A percentile compares a stretch with the other conserved stretches of the same genome.
Evolutionary conservation across 345 rosid species (phyloP).

Genomic region (Ceriops zippeliana): DNA sequence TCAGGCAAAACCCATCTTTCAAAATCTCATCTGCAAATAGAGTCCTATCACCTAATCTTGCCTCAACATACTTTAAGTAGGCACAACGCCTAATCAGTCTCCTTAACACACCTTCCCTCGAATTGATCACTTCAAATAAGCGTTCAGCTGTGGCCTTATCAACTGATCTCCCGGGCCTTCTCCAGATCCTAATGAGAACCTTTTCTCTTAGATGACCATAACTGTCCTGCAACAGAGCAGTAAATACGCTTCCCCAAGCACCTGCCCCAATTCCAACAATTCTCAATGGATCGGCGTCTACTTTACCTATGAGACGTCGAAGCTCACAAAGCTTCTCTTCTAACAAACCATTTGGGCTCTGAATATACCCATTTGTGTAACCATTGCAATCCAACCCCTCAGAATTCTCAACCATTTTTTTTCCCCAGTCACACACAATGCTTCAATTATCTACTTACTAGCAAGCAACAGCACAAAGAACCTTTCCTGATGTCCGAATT

Average conservation of each 20-base stretch:
- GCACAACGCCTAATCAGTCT: constrained; percentile 93
- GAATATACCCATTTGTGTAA: constrained; percentile 40
- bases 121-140: constrained; percentile 90
- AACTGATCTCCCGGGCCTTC: constrained; percentile 77
- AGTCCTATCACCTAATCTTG: constrained; percentile 85
- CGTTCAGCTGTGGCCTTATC: constrained; percentile 79
- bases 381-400: constrained; percentile 26
- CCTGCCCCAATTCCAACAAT: constrained; percentile 94
- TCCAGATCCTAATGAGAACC: constrained; percentile 89
- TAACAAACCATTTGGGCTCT: background rate
- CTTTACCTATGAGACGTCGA: constrained; percentile 32
- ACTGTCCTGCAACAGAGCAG: constrained; percentile 81
- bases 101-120: constrained; percentile 86
- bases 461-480: constrained; percentile 6
- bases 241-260: constrained; percentile 97
- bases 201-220: constrained; percentile 81
- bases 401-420: constrained; percentile 45
- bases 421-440: background rate
- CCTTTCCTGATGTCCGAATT: background rate
- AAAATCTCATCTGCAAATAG: constrained; percentile 83
- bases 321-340: constrained; percentile 27
- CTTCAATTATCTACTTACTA: background rate
- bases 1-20: constrained; percentile 94
- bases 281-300: constrained; percentile 77
- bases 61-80: constrained; percentile 92